phyloP scores from a whole-genome alignment of 2,329 filamentous ascomycete species.

The Colletotrichum sp. region DNA sequence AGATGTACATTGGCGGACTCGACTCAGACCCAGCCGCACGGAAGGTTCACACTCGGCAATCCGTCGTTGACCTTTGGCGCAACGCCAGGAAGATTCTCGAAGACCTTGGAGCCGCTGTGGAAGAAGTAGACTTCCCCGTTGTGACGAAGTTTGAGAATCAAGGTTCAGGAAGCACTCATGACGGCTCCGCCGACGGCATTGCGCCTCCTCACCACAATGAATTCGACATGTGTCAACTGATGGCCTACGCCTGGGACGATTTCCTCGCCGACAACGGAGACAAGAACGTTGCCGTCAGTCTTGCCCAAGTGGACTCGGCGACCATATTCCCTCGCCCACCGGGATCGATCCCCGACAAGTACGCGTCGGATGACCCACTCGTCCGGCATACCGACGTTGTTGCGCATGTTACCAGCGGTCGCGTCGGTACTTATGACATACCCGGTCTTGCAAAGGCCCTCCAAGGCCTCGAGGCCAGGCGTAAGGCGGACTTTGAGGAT shows the following conservation, averaged over 20 bases:
- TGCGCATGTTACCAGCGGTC: background rate
- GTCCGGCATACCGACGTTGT: background rate
- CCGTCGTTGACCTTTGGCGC: conserved; percentile 31
- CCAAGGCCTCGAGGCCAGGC: background rate
- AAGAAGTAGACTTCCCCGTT: conserved; percentile 29
- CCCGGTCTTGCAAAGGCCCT: background rate
- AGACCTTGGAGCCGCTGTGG: conserved; percentile 43
- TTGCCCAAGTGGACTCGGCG: conserved; percentile 23
- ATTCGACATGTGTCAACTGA: background rate
- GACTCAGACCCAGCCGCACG: conserved; percentile 13
- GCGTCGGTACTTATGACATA: background rate
- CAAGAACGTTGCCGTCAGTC: background rate
- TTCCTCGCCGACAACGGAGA: conserved; percentile 28
- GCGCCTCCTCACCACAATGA: background rate
- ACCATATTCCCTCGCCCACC: conserved; percentile 6
- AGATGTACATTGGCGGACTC: conserved; percentile 52
- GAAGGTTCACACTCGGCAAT: conserved; percentile 20
- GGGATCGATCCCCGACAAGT: background rate
- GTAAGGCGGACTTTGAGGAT: background rate
- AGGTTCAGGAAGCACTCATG: background rate
- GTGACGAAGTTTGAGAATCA: background rate
- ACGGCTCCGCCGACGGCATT: rapidly evolving
- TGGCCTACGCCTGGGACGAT: background rate
- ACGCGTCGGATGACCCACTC: background rate
- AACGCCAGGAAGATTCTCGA: conserved; percentile 39